These are phyloP conservation scores for Apiospora aurea DNA, from an alignment of 2,329 filamentous ascomycete genomes.

Conservation along the genomic window DNA sequence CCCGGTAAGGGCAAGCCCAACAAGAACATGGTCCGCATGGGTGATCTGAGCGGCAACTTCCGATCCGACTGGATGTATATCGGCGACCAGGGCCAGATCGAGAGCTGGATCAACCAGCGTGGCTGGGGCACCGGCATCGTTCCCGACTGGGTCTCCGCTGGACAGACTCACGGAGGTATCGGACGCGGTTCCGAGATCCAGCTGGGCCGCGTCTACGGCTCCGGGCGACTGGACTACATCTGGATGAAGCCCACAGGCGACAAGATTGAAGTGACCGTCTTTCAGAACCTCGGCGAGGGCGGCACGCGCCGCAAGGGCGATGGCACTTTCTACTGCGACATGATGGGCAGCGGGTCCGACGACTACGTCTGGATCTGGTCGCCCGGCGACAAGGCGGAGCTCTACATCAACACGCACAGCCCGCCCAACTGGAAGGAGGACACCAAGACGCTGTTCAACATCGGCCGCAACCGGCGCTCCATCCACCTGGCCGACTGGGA, in stretches of 20 bases:
- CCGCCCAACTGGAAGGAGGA: constrained; percentile 25
- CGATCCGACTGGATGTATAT: constrained; percentile 25
- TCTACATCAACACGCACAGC: constrained; percentile 22
- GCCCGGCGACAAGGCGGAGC: constrained; percentile 21
- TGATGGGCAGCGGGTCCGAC: constrained; percentile 22
- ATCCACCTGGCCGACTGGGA: constrained; percentile 25
- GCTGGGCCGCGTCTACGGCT: constrained; percentile 20
- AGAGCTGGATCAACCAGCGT: constrained; percentile 23
- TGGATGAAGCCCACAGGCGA: constrained; percentile 22
- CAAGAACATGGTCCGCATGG: constrained; percentile 22
- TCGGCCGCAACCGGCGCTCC: constrained; percentile 22
- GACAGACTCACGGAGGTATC: neutral
- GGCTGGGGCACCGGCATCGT: constrained; percentile 15
- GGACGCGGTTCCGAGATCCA: constrained; percentile 18
- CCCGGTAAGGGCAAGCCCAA: constrained; percentile 18
- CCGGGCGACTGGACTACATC: constrained; percentile 18
- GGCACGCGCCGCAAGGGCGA: constrained; percentile 15
- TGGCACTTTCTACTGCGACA: constrained; percentile 22
- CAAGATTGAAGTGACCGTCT: constrained; percentile 18
- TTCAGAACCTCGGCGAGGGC: constrained; percentile 21
- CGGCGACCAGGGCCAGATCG: constrained; percentile 22
- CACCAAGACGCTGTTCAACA: constrained; percentile 18
- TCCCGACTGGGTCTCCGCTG: neutral
- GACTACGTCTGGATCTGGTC: constrained; percentile 24
- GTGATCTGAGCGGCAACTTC: constrained; percentile 19